These are phyloP conservation scores for Albifimbria verrucaria DNA, from an alignment of 2,329 filamentous ascomycete species.

Conservation along the genomic window DNA sequence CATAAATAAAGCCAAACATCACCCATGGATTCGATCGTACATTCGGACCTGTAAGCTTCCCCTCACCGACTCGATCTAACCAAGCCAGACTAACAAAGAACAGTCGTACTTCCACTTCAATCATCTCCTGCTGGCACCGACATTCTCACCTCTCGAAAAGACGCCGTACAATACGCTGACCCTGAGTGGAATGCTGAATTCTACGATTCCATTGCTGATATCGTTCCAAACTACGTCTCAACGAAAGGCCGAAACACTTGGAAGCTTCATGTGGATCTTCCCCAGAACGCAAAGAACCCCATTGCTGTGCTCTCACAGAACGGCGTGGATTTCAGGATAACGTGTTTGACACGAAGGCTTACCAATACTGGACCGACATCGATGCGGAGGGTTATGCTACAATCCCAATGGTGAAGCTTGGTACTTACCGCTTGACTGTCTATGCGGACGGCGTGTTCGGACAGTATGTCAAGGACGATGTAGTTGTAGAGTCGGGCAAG, in stretches of 20 bases:
- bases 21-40: conserved; percentile 63
- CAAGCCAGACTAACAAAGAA: conserved; percentile 1
- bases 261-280: conserved; percentile 48
- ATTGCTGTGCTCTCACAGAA: conserved; percentile 49
- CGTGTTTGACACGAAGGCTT: conserved; percentile 47
- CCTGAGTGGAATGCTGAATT: conserved; percentile 56
- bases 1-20: conserved; percentile 49
- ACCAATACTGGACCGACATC: conserved; percentile 61
- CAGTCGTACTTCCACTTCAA: conserved; percentile 61
- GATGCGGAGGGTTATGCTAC: conserved; percentile 41
- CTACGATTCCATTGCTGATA: conserved; percentile 59
- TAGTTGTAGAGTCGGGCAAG: conserved; percentile 36
- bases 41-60: conserved; percentile 48
- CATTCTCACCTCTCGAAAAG: conserved; percentile 46
- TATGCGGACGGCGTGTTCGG: conserved; percentile 63
- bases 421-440: conserved; percentile 59
- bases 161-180: conserved; percentile 49
- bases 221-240: conserved; percentile 57
- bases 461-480: conserved; percentile 51
- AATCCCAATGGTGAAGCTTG: conserved; percentile 54
- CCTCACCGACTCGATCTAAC: neutral
- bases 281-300: conserved; percentile 44
- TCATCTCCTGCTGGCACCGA: conserved; percentile 40
- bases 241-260: conserved; percentile 48
- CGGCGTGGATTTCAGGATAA: conserved; percentile 35